These are phyloP conservation scores for Hypsizygus marmoreus DNA, from an alignment of 768 basidiomycete species.

Conservation along the genomic window DNA sequence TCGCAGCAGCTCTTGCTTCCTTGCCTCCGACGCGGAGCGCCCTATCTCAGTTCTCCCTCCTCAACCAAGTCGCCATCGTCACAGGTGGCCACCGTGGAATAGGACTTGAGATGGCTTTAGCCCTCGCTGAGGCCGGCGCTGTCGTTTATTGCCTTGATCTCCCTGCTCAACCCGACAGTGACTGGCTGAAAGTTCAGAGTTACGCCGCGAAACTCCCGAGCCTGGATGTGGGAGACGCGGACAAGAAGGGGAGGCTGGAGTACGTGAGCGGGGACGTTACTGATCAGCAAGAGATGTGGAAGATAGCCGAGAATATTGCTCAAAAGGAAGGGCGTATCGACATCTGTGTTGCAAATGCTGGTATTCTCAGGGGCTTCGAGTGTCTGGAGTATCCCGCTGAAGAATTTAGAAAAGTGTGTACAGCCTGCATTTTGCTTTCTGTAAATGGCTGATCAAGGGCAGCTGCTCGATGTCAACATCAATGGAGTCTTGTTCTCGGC, in stretches of 20 bases:
- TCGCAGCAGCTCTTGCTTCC: constrained; percentile 24
- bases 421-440: background rate
- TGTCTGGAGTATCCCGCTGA: constrained; percentile 59
- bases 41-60: constrained; percentile 41
- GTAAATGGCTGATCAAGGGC: background rate
- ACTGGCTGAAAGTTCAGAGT: constrained; percentile 49
- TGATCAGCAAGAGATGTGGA: constrained; percentile 50
- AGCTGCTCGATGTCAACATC: constrained; percentile 66
- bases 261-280: constrained; percentile 62
- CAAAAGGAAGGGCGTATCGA: constrained; percentile 64
- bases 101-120: constrained; percentile 45
- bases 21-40: constrained; percentile 13
- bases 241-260: constrained; percentile 34
- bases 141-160: constrained; percentile 65
- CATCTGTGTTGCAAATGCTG: constrained; percentile 67
- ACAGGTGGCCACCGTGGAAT: constrained; percentile 60
- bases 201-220: constrained; percentile 39
- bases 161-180: constrained; percentile 44
- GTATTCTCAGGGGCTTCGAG: constrained; percentile 50
- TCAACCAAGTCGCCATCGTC: constrained; percentile 48
- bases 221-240: constrained; percentile 13
- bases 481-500: constrained; percentile 61
- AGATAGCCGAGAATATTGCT: constrained; percentile 51
- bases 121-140: constrained; percentile 28
- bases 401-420: constrained; percentile 55